phyloP scores from a whole-genome alignment of 139 green algal genomes.

The Desmodesmus armatus region DNA sequence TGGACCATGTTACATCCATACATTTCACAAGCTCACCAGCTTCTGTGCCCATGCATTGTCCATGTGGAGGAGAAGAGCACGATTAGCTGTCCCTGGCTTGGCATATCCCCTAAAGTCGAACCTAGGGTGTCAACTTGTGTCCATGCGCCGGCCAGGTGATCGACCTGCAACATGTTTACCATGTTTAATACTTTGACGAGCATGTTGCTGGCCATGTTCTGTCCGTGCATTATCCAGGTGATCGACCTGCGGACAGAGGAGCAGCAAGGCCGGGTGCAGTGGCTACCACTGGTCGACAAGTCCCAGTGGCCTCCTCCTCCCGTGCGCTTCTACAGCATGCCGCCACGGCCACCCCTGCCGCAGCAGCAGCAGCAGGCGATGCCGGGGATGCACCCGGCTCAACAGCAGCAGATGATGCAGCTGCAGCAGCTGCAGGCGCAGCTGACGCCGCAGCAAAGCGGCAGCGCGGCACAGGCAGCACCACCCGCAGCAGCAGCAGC shows the following conservation, averaged over 20 bases:
- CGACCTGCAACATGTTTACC: too few species aligned
- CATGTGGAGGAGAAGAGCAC: too few species aligned
- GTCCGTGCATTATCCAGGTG: too few species aligned
- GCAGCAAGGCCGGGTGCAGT: conserved; percentile 60
- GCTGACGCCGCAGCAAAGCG: background rate
- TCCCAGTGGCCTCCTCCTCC: conserved; percentile 55
- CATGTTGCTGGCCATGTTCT: too few species aligned
- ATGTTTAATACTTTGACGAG: too few species aligned
- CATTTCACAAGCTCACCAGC: too few species aligned
- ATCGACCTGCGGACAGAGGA: conserved; percentile 65
- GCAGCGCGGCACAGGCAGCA: background rate
- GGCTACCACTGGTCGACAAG: conserved; percentile 56
- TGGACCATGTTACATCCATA: too few species aligned
- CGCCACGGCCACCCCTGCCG: background rate
- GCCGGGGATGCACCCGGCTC: background rate
- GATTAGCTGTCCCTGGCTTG: too few species aligned
- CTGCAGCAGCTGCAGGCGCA: background rate
- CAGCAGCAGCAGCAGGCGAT: conserved; percentile 5
- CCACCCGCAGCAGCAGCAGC: conserved; percentile 15
- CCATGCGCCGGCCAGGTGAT: too few species aligned
- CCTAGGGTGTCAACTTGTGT: too few species aligned
- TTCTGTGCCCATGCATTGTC: too few species aligned
- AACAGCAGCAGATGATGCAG: conserved; percentile 6
- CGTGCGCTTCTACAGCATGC: background rate
- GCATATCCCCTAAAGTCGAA: too few species aligned